phyloP scores from a whole-genome alignment of 2,329 filamentous ascomycete species.

The Hyphodiscus sp. region DNA sequence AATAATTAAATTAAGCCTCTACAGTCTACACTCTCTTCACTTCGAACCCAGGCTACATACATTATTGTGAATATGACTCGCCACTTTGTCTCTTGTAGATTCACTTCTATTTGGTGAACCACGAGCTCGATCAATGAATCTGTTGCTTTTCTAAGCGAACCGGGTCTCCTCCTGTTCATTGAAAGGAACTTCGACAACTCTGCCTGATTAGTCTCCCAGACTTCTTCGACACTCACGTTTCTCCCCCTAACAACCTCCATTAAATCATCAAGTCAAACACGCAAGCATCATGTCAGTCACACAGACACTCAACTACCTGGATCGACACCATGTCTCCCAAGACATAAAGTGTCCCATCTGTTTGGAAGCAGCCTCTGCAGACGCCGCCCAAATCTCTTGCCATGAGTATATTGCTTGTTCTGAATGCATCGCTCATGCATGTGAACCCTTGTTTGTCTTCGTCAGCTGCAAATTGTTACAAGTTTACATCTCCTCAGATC shows the following conservation, averaged over 20 bases:
- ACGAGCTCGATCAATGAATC: too few relatives aligned
- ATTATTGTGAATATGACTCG: too few relatives aligned
- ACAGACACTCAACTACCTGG: background rate
- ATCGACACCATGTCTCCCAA: background rate
- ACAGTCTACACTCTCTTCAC: too few relatives aligned
- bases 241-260: background rate
- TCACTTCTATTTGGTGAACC: too few relatives aligned
- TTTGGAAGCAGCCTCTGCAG: background rate
- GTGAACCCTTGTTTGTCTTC: background rate
- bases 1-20: too few relatives aligned
- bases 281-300: background rate
- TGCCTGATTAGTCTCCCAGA: background rate
- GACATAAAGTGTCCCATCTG: background rate
- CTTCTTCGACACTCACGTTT: background rate
- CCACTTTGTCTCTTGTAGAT: too few relatives aligned
- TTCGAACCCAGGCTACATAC: too few relatives aligned
- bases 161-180: too few relatives aligned
- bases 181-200: too few relatives aligned
- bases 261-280: background rate
- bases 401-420: background rate
- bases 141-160: too few relatives aligned
- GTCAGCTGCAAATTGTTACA: background rate
- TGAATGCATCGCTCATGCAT: background rate
- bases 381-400: background rate
- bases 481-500: background rate